Evolutionary conservation across 768 basidiomycete species (phyloP), one percentile per base, ranked within the genome.

Genomic region (Boletus subcaerulescens): DNA sequence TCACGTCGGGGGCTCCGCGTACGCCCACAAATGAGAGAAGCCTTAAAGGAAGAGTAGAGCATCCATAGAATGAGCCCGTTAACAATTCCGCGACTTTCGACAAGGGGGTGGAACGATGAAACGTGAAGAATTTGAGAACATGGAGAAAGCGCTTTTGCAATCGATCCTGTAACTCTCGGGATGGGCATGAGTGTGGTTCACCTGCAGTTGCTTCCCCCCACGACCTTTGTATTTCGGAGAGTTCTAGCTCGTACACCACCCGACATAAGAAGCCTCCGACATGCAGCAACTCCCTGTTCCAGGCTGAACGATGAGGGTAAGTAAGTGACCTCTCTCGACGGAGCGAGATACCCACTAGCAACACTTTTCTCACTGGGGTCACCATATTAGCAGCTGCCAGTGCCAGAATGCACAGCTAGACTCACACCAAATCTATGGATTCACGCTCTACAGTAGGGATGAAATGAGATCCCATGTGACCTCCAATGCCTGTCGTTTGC

Each of bases 221-320:
- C 5, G 8, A 18, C 0, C 15, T 64, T 45, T 77, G 75, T 53
- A 93, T 75, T 33, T 74, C 74, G 4, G 70, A 74, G 57, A 97
- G 73, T 70, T 97, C 93, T 24, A 83, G 71, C 61, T 97, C 93
- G 61, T 96, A 98, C 1, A 91, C 88, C 9, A 83, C 73, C 11
- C 94, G 86, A 50, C 86, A 78, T 22, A 97, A 77, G 56, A 89
- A 83, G 2, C 93, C 95, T 6, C 92, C 92, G 15, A 93, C 77
- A 61, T 82, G 86, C 5, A 98, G 76, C 4, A 97, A 77, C 14
- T 97, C 95, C 60, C 79, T 83, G 64, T 98, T 98, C 94, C 93
- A 95, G 6, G 85, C 88, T 89, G 22, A 6, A 17, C 6, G 26
- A 29, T 14, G 32, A 44, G 10, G 15, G 18, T 26, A n/a, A 2